These are phyloP conservation scores for Ascodesmis nigricans DNA, from an alignment of 495 filamentous ascomycete genomes.

Conservation along the genomic window DNA sequence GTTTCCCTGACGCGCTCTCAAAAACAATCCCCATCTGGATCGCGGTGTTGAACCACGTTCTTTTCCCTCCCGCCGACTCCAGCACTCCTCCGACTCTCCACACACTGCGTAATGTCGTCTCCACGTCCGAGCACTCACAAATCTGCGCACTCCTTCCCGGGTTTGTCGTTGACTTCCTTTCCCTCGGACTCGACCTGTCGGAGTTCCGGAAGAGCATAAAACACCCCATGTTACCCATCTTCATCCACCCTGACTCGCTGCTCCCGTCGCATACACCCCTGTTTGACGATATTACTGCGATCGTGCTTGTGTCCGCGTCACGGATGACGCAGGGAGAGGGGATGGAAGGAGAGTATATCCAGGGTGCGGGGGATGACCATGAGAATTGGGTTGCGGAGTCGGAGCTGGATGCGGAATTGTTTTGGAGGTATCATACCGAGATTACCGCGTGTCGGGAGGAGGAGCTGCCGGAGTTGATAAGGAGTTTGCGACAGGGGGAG, in stretches of 20 bases:
- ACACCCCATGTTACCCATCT: slow-evolving; percentile 42
- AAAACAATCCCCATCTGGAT: slow-evolving; percentile 94
- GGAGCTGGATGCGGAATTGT: slow-evolving; percentile 50
- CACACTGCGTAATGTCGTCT: slow-evolving; percentile 45
- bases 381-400: slow-evolving; percentile 54
- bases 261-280: slow-evolving; percentile 16
- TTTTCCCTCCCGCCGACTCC: slow-evolving; percentile 37
- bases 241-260: slow-evolving; percentile 32
- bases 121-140: slow-evolving; percentile 53
- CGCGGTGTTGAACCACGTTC: slow-evolving; percentile 52
- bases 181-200: slow-evolving; percentile 23
- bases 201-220: slow-evolving; percentile 21
- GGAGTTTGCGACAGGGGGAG: not conserved
- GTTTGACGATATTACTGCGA: slow-evolving; percentile 37
- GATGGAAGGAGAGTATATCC: slow-evolving; percentile 60
- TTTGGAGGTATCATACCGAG: slow-evolving; percentile 43
- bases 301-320: slow-evolving; percentile 68
- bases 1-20: slow-evolving; percentile 77
- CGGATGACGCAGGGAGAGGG: slow-evolving; percentile 41
- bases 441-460: slow-evolving; percentile 9
- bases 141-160: slow-evolving; percentile 43
- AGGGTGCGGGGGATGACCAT: slow-evolving; percentile 81
- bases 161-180: slow-evolving; percentile 39
- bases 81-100: slow-evolving; percentile 31
- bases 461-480: slow-evolving; percentile 3